Evolutionary conservation across 108 stramenopile genomes (phyloP).

Genomic region (Poteriospumella lacustris): DNA sequence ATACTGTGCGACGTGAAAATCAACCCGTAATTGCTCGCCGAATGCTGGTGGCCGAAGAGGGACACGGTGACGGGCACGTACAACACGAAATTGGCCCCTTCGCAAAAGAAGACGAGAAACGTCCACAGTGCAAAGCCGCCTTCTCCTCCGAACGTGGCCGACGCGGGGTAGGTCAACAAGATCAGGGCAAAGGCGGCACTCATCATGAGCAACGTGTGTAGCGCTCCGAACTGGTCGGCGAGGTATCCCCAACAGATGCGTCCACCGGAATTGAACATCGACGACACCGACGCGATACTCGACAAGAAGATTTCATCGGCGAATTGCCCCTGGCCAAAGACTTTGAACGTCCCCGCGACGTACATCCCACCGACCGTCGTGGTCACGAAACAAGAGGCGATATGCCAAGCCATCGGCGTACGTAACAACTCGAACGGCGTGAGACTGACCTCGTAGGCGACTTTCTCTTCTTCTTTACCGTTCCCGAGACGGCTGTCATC

Average conservation of each 20-base stretch:
- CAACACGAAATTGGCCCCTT: conserved; percentile 22
- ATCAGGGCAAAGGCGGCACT: neutral
- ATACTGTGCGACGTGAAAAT: conserved; percentile 17
- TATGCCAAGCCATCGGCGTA: neutral
- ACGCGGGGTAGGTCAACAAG: neutral
- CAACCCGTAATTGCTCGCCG: conserved; percentile 16
- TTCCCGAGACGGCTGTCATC: neutral
- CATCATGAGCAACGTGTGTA: neutral
- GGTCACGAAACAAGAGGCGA: neutral
- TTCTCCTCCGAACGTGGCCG: neutral
- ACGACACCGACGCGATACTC: neutral
- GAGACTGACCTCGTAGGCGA: neutral
- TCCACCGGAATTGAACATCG: conserved; percentile 1
- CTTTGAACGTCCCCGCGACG: conserved; percentile 9
- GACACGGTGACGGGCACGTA: neutral
- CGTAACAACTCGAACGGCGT: neutral
- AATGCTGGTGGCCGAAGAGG: conserved; percentile 4
- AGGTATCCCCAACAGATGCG: neutral
- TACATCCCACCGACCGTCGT: conserved; percentile 27
- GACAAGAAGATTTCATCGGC: neutral
- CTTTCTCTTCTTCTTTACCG: neutral
- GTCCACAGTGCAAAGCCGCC: neutral
- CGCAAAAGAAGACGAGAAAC: conserved; percentile 10
- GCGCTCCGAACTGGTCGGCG: neutral
- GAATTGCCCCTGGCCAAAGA: neutral